Evolutionary conservation across 176 grass and related monocot species (phyloP).

Genomic region (Carex myosuroides): DNA sequence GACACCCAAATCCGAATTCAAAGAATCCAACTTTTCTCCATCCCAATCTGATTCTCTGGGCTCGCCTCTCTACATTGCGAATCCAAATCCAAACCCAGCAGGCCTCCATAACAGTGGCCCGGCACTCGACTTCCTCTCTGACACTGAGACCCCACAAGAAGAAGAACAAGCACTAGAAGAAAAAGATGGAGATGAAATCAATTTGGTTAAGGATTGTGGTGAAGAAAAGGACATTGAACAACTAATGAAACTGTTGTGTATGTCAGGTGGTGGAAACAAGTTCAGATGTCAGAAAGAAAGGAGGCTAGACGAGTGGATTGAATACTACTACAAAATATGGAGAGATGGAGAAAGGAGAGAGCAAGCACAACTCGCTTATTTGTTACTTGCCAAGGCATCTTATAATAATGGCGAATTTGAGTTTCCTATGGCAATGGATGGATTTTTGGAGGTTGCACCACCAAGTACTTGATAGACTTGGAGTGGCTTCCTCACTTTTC

Average conservation of each 20-base stretch:
- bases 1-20: background rate
- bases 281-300: background rate
- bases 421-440: background rate
- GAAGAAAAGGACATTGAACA: background rate
- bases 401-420: background rate
- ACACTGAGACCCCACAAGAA: conserved; percentile 1
- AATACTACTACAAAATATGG: background rate
- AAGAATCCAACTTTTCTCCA: conserved; percentile 1
- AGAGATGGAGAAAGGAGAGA: background rate
- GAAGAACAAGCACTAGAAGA: background rate
- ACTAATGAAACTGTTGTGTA: background rate
- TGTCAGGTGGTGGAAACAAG: background rate
- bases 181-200: background rate
- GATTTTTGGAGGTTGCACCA: background rate
- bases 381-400: background rate
- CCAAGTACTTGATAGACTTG: background rate
- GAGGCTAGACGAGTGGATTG: background rate
- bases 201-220: background rate
- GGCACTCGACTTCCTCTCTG: conserved; percentile 23
- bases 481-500: background rate
- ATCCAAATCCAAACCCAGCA: background rate
- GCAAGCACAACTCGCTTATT: background rate
- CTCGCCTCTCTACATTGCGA: conserved; percentile 14
- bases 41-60: conserved; percentile 4
- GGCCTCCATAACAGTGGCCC: conserved; percentile 5